Conservation (phyloP, 225 moss, liverwort and hornwort species). For the Polytrichum formosum region DNA sequence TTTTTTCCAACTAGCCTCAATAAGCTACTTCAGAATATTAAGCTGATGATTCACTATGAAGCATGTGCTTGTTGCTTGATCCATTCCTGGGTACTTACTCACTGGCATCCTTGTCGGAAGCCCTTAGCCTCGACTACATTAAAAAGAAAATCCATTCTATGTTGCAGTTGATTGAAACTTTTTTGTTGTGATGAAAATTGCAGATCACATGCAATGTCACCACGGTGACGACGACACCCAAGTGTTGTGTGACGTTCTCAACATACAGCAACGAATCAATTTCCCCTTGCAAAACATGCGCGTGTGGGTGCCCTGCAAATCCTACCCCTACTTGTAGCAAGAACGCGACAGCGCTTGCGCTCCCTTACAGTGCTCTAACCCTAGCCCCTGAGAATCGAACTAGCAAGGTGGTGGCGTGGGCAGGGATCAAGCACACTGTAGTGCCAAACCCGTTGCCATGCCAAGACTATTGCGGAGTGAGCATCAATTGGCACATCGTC, state of each 20-base stretch:
- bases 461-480: constrained; percentile 79
- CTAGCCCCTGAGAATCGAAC: constrained; percentile 62
- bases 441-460: constrained; percentile 68
- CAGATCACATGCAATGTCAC: constrained; percentile 56
- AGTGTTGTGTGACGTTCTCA: constrained; percentile 88
- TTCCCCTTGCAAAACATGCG: constrained; percentile 78
- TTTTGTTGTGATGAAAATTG: not conserved
- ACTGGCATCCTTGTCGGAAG: too few relatives aligned
- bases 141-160: too few relatives aligned
- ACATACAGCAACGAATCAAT: constrained; percentile 75
- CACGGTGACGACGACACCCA: constrained; percentile 8
- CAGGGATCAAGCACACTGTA: constrained; percentile 37
- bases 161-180: too few relatives aligned
- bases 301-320: constrained; percentile 56
- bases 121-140: too few relatives aligned
- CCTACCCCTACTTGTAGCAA: constrained; percentile 31
- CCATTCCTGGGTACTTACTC: too few relatives aligned
- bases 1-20: too few relatives aligned
- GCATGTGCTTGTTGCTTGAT: too few relatives aligned
- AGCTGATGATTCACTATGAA: too few relatives aligned
- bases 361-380: constrained; percentile 64
- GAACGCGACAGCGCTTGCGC: constrained; percentile 44
- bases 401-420: constrained; percentile 50
- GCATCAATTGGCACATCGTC: constrained; percentile 91
- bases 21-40: too few relatives aligned